Evolutionary conservation across 805 yeast genomes (phyloP).

Genomic region (Starmerella roubikii): DNA sequence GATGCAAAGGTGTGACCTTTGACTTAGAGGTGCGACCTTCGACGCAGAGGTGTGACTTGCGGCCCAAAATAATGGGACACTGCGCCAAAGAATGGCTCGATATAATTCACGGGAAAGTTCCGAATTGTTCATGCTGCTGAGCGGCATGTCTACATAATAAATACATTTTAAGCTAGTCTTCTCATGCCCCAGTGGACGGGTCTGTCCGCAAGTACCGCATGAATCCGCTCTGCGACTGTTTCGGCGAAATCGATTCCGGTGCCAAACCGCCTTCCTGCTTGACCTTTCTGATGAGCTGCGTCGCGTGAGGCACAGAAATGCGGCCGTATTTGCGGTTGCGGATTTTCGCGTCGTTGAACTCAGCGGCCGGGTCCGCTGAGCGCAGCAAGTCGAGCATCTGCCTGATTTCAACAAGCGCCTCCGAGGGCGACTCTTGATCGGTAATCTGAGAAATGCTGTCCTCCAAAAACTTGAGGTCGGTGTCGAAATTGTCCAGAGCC

Average conservation of each 20-base stretch:
- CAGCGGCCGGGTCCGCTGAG: conserved; percentile 39
- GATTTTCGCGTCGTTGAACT: conserved; percentile 41
- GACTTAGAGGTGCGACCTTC: too few relatives aligned
- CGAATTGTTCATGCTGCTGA: too few relatives aligned
- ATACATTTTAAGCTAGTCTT: too few relatives aligned
- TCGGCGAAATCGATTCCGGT: conserved; percentile 10
- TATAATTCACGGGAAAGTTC: too few relatives aligned
- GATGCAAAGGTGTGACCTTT: too few relatives aligned
- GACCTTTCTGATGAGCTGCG: conserved; percentile 15
- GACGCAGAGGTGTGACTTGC: too few relatives aligned
- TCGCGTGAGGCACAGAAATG: conserved; percentile 53
- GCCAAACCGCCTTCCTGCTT: conserved; percentile 10
- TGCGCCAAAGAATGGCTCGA: too few relatives aligned
- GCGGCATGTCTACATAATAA: too few relatives aligned
- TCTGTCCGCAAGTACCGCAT: conserved; percentile 19
- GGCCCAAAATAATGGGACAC: too few relatives aligned
- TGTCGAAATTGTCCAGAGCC: conserved; percentile 59
- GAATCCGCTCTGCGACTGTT: conserved; percentile 13
- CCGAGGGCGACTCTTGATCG: conserved; percentile 33
- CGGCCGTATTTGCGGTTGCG: conserved; percentile 60
- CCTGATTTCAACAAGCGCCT: conserved; percentile 64
- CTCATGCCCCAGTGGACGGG: too few relatives aligned
- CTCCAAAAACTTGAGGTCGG: conserved; percentile 70
- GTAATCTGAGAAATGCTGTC: conserved; percentile 27
- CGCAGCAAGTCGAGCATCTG: conserved; percentile 65